Evolutionary conservation across 2,329 filamentous ascomycete genomes (phyloP).

Genomic region (Leptodontidium sp.): DNA sequence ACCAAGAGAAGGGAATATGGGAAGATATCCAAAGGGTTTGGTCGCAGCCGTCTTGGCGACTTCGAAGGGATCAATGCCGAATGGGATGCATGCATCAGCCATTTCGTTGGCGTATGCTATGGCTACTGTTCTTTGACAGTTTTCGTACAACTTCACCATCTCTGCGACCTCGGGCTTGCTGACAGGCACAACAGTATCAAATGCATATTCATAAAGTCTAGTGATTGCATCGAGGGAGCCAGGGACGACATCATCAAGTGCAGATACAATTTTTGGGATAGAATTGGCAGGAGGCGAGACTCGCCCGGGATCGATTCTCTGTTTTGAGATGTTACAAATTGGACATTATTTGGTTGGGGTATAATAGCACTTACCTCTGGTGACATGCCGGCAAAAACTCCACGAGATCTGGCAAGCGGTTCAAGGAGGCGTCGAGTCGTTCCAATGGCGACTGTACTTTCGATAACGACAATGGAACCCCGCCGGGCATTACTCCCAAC

Average conservation of each 20-base stretch:
- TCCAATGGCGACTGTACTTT: slow-evolving; percentile 62
- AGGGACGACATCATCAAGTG: slow-evolving; percentile 56
- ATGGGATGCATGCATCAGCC: slow-evolving; percentile 58
- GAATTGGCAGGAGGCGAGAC: slow-evolving; percentile 49
- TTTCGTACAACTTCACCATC: slow-evolving; percentile 66
- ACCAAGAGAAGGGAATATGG: slow-evolving; percentile 56
- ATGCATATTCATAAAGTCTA: slow-evolving; percentile 53
- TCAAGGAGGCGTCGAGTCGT: slow-evolving; percentile 53
- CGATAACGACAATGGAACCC: slow-evolving; percentile 45
- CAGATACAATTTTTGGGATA: slow-evolving; percentile 63
- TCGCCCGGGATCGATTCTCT: slow-evolving; percentile 61
- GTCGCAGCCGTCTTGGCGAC: slow-evolving; percentile 58
- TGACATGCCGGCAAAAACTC: no score
- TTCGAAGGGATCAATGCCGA: slow-evolving; percentile 59
- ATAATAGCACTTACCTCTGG: no score
- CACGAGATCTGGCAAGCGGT: no score
- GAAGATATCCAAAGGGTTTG: slow-evolving; percentile 62
- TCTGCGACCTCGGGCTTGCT: slow-evolving; percentile 62
- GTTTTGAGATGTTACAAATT: slow-evolving; percentile 58
- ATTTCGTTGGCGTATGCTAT: slow-evolving; percentile 65
- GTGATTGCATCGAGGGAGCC: slow-evolving; percentile 55
- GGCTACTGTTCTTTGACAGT: slow-evolving; percentile 63
- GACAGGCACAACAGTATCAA: slow-evolving; percentile 57
- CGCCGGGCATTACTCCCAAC: background rate
- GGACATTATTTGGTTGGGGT: no score